phyloP scores from a whole-genome alignment of 2,329 filamentous ascomycete genomes.

The Fusarium illudens region DNA sequence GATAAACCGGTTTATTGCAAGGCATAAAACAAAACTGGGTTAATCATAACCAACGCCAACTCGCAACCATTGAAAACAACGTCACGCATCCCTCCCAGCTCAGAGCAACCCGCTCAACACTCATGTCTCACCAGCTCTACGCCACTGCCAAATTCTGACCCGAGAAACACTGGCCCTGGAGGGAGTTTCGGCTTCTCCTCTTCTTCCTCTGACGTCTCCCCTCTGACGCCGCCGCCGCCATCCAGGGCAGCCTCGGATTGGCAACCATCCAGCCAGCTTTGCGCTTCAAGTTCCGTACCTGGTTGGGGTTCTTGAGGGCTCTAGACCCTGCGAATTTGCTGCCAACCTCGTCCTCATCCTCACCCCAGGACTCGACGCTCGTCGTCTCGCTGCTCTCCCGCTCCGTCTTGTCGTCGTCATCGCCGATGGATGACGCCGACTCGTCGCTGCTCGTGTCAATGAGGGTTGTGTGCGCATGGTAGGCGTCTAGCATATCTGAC shows the following conservation, averaged over 20 bases:
- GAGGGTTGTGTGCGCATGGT: not conserved
- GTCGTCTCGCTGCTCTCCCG: constrained; percentile 12
- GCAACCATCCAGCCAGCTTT: constrained; percentile 6
- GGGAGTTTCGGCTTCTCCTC: not conserved
- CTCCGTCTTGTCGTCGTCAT: not conserved
- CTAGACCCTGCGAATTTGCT: not conserved
- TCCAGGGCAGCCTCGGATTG: constrained; percentile 5
- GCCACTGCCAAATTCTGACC: not conserved
- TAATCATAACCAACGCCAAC: not conserved
- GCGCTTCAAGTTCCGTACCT: constrained; percentile 17
- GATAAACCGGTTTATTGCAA: not conserved
- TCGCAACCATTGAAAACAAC: not conserved
- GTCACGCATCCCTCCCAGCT: not conserved
- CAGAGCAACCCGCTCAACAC: not conserved
- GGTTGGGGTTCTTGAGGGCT: not conserved
- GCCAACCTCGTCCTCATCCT: not conserved
- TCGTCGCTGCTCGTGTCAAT: constrained; percentile 4
- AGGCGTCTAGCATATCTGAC: not conserved
- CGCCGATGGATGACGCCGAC: not conserved
- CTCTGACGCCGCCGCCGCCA: no score
- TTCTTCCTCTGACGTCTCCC: not conserved
- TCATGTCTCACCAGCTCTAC: not conserved
- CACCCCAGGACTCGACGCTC: not conserved
- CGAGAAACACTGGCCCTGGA: not conserved
- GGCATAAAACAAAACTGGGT: not conserved